Base-by-base conservation (phyloP, 1,284 basidiomycete species). In the Porogramme epimiltina region DNA sequence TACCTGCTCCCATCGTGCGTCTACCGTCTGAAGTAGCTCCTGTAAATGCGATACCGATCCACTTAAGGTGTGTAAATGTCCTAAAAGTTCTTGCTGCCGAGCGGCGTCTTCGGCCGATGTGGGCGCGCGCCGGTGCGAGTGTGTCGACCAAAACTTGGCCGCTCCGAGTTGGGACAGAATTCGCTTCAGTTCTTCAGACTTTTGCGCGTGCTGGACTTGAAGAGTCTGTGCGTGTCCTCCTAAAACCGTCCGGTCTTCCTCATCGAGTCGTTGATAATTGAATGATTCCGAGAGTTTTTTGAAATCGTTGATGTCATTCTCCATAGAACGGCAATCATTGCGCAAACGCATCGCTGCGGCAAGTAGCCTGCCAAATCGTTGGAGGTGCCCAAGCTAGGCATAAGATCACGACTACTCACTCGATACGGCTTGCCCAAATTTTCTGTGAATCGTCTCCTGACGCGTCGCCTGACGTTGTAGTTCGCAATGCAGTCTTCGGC, bases 221-320 rank as follows among this genome's bases (percentile, higher is more conserved):
- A 59, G 37, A 36, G 52, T 44, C n/a, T 54, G 49, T 47, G 56
- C 42, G 23, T 59, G 55, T 1, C 50, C 50, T 19, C 56, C 54
- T 34, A 59, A 51, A 2, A 56, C 55, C n/a, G 52, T 41, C 26
- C 52, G 52, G 43, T 59, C 58, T 20, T 55, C 57, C 0, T 44
- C 41, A 4, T 54, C 48, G 1, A 59, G 45, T 0, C 49, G 26
- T 28, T 54, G 49, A 25, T 59, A 59, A 33, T 54, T 55, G 51
- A 59, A 59, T 2, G 58, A 59, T 36, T 59, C 58, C n/a, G 54
- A 52, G 15, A 59, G 55, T 11, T 59, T 52, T 19, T 55, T 52
- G 40, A 52, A 59, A 22, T 59, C 58, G 18, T 49, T 48, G 9
- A 59, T 51, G 13, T 59, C 58, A 26, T 51, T 54, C n/a, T 59